Evolutionary conservation across 192 early-diverging fungal genomes (phyloP), one percentile per base, ranked within the genome.

Genomic region (Umbelopsis ramanniana): DNA sequence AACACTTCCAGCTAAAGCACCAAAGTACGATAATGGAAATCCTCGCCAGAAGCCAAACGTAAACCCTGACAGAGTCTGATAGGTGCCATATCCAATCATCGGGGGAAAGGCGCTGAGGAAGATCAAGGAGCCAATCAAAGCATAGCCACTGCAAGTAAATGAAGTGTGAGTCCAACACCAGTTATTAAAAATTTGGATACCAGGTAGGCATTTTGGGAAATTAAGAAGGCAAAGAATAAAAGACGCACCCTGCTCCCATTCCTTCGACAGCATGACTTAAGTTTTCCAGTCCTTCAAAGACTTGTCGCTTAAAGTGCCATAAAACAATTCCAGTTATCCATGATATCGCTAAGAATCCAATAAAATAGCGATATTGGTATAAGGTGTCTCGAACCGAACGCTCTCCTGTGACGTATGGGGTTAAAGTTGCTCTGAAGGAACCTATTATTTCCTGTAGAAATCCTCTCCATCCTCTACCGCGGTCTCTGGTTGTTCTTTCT

Each of bases 71-170:
- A 92, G 73, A 21, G 87, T 88, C 37, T 87, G 75, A 46, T 86
- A 82, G 7, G 90, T 89, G 67, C 86, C 82, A 69, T 91, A 92
- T 12, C 91, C 91, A 66, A 89, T 72, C 57, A 92, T 66, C 8
- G 90, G 89, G 33, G 92, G 92, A 66, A 93, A 92, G 14, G 87
- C 88, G 6, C 88, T 85, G 1, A 85, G 54, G 70, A 89, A 90
- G 35, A 90, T 74, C 26, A 86, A 73, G 14, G 75, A 22, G 38
- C 80, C 78, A 43, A 90, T 81, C 29, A 90, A 71, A 6, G 70
- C 38, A 53, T 81, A 80, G 14, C 86, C 86, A 29, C 84, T 86
- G 53, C 0, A 29, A 52, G 22, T 50, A 72, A 47, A 9, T 26
- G 63, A 1, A 66, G n/a, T 35, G 7, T 55, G 19, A 60, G 46